Conservation (phyloP, 129 eudicot species). For the Escallonia herrerae region DNA sequence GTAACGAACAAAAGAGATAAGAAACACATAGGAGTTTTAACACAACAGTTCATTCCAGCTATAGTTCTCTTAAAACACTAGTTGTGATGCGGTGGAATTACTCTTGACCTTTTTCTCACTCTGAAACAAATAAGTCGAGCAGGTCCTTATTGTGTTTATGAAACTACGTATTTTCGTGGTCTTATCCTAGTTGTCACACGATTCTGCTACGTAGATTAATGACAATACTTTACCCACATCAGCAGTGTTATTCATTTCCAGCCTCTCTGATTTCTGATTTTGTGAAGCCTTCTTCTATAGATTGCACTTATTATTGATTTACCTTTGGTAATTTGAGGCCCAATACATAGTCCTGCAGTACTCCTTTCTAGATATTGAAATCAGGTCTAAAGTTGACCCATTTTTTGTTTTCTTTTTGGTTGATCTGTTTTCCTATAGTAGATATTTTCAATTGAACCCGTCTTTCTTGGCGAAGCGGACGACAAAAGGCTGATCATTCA, state of each 20-base stretch:
- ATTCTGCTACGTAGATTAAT: no score
- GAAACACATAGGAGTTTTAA: no score
- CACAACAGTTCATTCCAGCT: no score
- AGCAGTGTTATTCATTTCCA: neutral
- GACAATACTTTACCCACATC: no score
- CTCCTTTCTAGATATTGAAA: conserved; percentile 2
- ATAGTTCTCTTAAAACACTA: no score
- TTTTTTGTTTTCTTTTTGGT: conserved; percentile 18
- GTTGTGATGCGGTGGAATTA: no score
- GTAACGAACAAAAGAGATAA: no score
- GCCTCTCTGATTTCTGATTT: neutral
- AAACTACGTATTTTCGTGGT: no score
- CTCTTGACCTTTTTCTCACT: no score
- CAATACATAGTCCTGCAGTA: neutral
- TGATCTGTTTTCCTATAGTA: conserved; percentile 26
- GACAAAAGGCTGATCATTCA: conserved; percentile 36
- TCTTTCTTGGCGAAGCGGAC: conserved; percentile 40
- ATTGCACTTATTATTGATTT: neutral
- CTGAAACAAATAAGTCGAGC: no score
- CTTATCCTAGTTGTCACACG: no score
- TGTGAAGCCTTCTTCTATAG: neutral
- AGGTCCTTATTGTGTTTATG: no score
- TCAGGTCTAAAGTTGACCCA: conserved; percentile 18
- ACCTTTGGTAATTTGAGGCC: neutral
- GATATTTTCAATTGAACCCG: conserved; percentile 37